Evolutionary conservation across 169 alveolate species (phyloP), one percentile per base, ranked within the genome.

Genomic region (Eimeria praecox): DNA sequence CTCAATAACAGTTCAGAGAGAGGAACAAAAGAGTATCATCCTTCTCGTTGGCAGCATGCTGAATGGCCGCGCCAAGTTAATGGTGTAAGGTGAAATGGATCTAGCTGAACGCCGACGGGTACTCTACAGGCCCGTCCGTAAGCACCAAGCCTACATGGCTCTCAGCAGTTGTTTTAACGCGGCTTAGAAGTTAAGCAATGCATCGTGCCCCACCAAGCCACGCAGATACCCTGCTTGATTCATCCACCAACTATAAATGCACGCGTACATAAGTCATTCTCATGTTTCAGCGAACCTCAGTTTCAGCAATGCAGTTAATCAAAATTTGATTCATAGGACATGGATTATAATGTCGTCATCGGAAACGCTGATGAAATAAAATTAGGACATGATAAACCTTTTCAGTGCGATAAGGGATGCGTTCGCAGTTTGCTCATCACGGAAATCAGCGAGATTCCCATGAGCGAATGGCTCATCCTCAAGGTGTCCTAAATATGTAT

Each of bases 361-460:
- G 90, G 90, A 49, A 27, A 52, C 71, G 75, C 90, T 64, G 35
- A 22, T 40, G 0, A 82, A 18, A 22, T n/a, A 38, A 4, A n/a
- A 16, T 20, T 27, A 1, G 56, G 10, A 30, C 27, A 80, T 49
- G 24, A 49, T 18, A 30, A 22, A 16, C n/a, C 27, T 44, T 9
- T 20, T 82, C 90, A 82, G 90, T 49, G 90, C 90, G 90, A 82
- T 82, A 82, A 82, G 90, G 90, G 90, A 82, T 82, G 90, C 90
- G 71, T 82, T 82, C 90, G 90, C 90, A 82, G 73, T 46, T 82
- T 46, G 90, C 90, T 82, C 90, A 52, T 82, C 90, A 82, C 90
- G 73, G 90, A 82, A 82, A 82, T 82, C 90, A 82, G 90, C 69
- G 90, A 82, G 90, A 82, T 82, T 82, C 90, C 90, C 90, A 82